A percentile compares a stretch with the other conserved stretches of the same genome.
Conservation (phyloP, 148 eudicot genomes). For the Suaeda aralocaspica region DNA sequence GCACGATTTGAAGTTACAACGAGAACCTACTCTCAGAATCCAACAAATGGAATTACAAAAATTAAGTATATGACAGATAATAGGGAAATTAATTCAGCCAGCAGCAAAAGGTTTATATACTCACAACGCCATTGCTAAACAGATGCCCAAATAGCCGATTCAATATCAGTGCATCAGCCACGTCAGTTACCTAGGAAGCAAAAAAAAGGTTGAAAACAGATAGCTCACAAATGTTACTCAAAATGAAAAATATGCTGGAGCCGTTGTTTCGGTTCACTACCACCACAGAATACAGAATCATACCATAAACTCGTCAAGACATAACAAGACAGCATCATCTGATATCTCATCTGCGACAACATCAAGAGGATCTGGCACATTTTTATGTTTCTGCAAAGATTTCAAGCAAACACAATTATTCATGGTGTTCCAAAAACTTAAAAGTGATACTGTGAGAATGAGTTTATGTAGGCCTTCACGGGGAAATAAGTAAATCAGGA, state of each 20-base stretch:
- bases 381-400: conserved; percentile 66
- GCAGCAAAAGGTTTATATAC: conserved; percentile 24
- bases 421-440: background rate
- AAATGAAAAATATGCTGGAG: background rate
- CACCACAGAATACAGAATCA: background rate
- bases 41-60: conserved; percentile 2
- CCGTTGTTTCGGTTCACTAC: background rate
- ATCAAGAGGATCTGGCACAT: conserved; percentile 86
- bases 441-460: no score
- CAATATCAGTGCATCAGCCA: conserved; percentile 86
- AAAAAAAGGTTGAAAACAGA: background rate
- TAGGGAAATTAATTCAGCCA: background rate
- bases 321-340: conserved; percentile 77
- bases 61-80: background rate
- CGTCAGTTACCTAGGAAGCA: conserved; percentile 66
- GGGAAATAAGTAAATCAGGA: no score
- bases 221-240: background rate
- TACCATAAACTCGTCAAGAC: conserved; percentile 72
- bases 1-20: conserved; percentile 93
- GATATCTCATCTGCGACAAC: conserved; percentile 84
- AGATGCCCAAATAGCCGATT: conserved; percentile 79
- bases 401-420: no score
- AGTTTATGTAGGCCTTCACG: no score
- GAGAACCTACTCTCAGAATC: conserved; percentile 51
- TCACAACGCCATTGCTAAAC: conserved; percentile 73